A percentile compares a stretch with the other conserved stretches of the same genome.
Conservation (phyloP, 2,329 filamentous ascomycete genomes). For the Fusarium compactum region DNA sequence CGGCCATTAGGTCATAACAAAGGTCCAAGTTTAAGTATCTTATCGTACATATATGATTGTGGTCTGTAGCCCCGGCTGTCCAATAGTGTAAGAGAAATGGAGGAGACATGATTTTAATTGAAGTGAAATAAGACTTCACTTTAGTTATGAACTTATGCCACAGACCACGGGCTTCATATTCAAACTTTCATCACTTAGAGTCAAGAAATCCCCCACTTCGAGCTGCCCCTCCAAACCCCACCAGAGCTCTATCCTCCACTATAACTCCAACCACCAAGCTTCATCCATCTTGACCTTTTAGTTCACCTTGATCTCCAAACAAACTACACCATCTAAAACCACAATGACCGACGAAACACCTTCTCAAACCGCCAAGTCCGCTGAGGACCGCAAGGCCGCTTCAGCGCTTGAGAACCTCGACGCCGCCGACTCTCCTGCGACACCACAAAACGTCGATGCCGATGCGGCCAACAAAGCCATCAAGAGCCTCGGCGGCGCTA, state of each 20-base stretch:
- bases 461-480: constrained; percentile 80
- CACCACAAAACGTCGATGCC: constrained; percentile 71
- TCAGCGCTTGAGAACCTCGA: constrained; percentile 80
- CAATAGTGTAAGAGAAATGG: neutral
- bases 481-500: constrained; percentile 66
- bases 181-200: neutral
- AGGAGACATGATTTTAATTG: neutral
- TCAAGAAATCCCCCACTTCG: neutral
- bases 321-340: constrained; percentile 56
- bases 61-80: neutral
- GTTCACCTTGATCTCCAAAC: neutral
- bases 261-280: constrained; percentile 54
- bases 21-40: too few relatives aligned
- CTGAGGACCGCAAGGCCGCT: constrained; percentile 82
- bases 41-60: neutral
- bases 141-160: neutral
- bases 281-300: constrained; percentile 52
- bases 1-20: too few relatives aligned
- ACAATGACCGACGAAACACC: constrained; percentile 67
- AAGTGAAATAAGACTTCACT: neutral
- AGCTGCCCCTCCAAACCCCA: constrained; percentile 33
- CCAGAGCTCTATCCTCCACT: constrained; percentile 24
- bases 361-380: constrained; percentile 67
- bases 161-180: neutral
- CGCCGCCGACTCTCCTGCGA: constrained; percentile 56